Percentiles rank a stretch among this genome's conserved stretches.
These are phyloP conservation scores for Chenopodium suecicum DNA, from an alignment of 148 eudicot genomes.

Conservation along the genomic window DNA sequence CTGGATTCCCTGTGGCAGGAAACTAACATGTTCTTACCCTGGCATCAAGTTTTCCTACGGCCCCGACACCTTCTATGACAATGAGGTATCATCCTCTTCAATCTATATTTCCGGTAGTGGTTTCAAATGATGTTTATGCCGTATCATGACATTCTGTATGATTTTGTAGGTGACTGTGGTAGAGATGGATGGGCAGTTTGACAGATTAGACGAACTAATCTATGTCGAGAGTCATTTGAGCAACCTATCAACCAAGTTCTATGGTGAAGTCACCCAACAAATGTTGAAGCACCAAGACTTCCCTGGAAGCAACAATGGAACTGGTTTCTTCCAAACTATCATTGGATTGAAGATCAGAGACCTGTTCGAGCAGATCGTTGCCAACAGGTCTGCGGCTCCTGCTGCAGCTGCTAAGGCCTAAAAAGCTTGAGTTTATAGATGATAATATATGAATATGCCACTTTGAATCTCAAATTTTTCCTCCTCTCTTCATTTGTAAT, in stretches of 20 bases:
- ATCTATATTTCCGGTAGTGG: background rate
- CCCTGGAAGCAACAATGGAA: constrained; percentile 98
- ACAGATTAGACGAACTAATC: constrained; percentile 95
- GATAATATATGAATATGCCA: background rate
- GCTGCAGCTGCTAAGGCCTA: constrained; percentile 70
- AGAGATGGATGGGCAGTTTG: constrained; percentile 98
- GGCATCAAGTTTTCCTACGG: constrained; percentile 94
- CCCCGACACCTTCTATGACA: constrained; percentile 75
- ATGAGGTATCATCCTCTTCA: constrained; percentile 52
- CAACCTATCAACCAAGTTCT: constrained; percentile 91
- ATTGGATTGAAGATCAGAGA: constrained; percentile 94
- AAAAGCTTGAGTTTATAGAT: constrained; percentile 16
- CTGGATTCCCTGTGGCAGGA: constrained; percentile 98
- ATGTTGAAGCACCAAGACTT: constrained; percentile 95
- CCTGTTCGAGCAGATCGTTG: constrained; percentile 77
- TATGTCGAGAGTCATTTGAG: constrained; percentile 97
- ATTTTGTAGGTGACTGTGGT: constrained; percentile 72
- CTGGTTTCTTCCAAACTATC: constrained; percentile 95
- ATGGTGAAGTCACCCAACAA: constrained; percentile 98
- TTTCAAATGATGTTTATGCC: too few species aligned
- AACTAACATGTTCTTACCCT: constrained; percentile 95
- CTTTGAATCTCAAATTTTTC: constrained; percentile 13
- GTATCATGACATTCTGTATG: background rate
- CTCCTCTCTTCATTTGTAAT: constrained; percentile 26
- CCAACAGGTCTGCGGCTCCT: constrained; percentile 51